Conservation (phyloP, 495 filamentous ascomycete genomes). For the Penicillium samsonianum region DNA sequence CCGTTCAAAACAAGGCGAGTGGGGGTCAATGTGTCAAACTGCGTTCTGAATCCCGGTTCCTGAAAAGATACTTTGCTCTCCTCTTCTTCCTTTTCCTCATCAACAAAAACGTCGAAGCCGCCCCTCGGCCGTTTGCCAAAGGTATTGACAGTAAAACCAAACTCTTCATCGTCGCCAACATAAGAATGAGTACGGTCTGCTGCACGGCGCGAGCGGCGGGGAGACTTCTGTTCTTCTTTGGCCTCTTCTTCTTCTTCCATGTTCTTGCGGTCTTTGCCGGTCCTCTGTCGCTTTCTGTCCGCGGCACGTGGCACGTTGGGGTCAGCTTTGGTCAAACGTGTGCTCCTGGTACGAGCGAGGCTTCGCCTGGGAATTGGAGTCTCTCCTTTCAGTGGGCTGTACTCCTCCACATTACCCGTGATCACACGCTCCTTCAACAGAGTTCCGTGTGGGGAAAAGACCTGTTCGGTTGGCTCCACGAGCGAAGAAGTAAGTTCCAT, state of each 20-base stretch:
- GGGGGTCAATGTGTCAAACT: slow-evolving; percentile 24
- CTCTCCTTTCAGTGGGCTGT: slow-evolving; percentile 51
- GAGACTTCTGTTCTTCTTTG: neutral
- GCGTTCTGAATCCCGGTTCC: slow-evolving; percentile 10
- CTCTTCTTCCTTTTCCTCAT: slow-evolving; percentile 17
- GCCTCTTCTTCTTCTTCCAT: neutral
- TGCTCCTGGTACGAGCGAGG: slow-evolving; percentile 28
- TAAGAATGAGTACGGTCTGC: slow-evolving; percentile 12
- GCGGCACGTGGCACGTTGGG: slow-evolving; percentile 34
- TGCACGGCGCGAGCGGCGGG: slow-evolving; percentile 9
- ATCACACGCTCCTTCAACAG: slow-evolving; percentile 59
- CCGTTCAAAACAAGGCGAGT: slow-evolving; percentile 28
- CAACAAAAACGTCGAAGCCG: slow-evolving; percentile 41
- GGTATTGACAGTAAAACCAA: slow-evolving; percentile 28
- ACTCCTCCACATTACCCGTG: slow-evolving; percentile 55
- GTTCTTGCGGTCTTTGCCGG: slow-evolving; percentile 6
- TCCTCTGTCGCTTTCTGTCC: slow-evolving; percentile 30
- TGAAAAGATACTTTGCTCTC: slow-evolving; percentile 13
- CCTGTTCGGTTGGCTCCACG: slow-evolving; percentile 70
- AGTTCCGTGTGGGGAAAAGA: slow-evolving; percentile 60
- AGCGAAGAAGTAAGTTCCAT: slow-evolving; percentile 68
- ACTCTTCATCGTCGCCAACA: slow-evolving; percentile 33
- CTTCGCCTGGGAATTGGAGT: slow-evolving; percentile 46
- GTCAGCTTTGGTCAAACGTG: slow-evolving; percentile 31
- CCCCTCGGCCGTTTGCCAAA: slow-evolving; percentile 22